These are phyloP conservation scores for Monilinia polystroma DNA, from an alignment of 2,329 filamentous ascomycete genomes.

Conservation along the genomic window DNA sequence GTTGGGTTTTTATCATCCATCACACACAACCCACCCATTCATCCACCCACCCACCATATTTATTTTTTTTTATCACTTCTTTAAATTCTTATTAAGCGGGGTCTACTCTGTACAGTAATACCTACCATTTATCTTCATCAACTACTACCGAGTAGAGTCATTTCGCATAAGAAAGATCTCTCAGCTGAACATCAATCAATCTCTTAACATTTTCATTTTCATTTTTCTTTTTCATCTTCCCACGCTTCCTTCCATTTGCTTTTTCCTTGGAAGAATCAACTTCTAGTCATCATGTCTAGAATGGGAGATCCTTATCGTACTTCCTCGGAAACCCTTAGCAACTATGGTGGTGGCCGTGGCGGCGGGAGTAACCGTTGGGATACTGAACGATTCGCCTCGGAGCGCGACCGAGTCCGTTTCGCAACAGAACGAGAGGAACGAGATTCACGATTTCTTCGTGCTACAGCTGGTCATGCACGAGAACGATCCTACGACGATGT, in stretches of 20 bases:
- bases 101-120: too few relatives aligned
- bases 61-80: too few relatives aligned
- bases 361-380: slow-evolving; percentile 49
- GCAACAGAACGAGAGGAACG: slow-evolving; percentile 48
- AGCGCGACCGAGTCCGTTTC: slow-evolving; percentile 48
- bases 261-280: not conserved
- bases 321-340: slow-evolving; percentile 41
- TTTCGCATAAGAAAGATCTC: slow-evolving; percentile 12
- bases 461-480: slow-evolving; percentile 44
- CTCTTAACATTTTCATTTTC: too few relatives aligned
- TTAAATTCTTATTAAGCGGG: too few relatives aligned
- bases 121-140: too few relatives aligned
- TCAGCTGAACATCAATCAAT: too few relatives aligned
- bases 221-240: not conserved
- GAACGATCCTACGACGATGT: slow-evolving; percentile 52
- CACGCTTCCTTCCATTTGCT: not conserved
- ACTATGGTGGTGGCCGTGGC: slow-evolving; percentile 37
- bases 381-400: slow-evolving; percentile 51
- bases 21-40: too few relatives aligned
- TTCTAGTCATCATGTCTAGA: slow-evolving; percentile 30
- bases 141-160: not conserved
- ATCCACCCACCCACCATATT: too few relatives aligned
- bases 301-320: slow-evolving; percentile 38
- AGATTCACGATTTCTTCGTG: slow-evolving; percentile 46
- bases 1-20: too few relatives aligned